Evolutionary conservation across 2,329 filamentous ascomycete species (phyloP).

Genomic region (Escovopsis weberi): DNA sequence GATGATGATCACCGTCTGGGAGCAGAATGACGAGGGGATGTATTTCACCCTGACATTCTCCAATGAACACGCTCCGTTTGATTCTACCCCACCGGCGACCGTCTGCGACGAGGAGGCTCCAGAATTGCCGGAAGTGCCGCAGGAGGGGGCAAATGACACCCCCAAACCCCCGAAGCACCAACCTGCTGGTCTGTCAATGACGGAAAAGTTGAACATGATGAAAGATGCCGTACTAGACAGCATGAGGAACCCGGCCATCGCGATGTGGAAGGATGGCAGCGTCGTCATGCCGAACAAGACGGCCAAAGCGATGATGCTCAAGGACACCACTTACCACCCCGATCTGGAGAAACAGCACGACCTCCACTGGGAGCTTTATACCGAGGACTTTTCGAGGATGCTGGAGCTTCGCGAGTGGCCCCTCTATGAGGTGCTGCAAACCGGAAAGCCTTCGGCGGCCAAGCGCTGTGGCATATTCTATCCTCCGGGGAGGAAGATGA

Average conservation of each 20-base stretch:
- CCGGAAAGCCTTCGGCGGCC: constrained; percentile 42
- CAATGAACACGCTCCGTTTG: constrained; percentile 29
- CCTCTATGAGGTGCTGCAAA: constrained; percentile 48
- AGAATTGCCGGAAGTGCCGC: too few relatives aligned
- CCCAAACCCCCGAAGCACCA: constrained; percentile 25
- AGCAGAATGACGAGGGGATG: constrained; percentile 47
- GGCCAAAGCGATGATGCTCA: constrained; percentile 35
- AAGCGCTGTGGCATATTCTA: constrained; percentile 50
- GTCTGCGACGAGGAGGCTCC: constrained; percentile 2
- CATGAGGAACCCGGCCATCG: constrained; percentile 58
- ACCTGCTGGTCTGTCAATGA: constrained; percentile 45
- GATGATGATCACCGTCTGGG: constrained; percentile 67
- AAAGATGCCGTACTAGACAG: constrained; percentile 67
- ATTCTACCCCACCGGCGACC: constrained; percentile 16
- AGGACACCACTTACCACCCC: constrained; percentile 13
- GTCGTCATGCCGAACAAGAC: constrained; percentile 61
- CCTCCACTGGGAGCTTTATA: constrained; percentile 45
- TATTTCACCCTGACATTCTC: constrained; percentile 69
- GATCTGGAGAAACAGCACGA: constrained; percentile 27
- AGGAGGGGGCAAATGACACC: too few relatives aligned
- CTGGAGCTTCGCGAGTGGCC: constrained; percentile 49
- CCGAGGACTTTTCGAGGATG: constrained; percentile 47
- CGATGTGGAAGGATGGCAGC: constrained; percentile 69
- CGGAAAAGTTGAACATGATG: constrained; percentile 60
- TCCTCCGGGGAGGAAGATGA: constrained; percentile 32